Evolutionary conservation across 805 yeast species (phyloP), one percentile per base, ranked within the genome.

Genomic region (Kuraishia molischiana): DNA sequence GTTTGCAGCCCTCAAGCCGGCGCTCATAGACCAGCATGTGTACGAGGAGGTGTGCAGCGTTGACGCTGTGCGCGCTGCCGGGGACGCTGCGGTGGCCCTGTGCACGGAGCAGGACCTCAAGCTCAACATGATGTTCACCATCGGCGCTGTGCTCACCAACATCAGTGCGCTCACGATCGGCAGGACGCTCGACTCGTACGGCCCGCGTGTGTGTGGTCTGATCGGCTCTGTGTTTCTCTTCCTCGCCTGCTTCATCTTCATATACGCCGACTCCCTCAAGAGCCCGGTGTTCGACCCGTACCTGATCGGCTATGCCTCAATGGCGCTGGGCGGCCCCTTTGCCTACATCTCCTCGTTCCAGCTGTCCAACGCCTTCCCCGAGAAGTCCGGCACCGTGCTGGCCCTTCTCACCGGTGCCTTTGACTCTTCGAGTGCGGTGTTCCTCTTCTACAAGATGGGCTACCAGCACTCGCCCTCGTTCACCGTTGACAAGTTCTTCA

Each of bases 1-100:
- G 3, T 89, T 89, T 63, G 96, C 97, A 19, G 97, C 97, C 3
- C 63, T 89, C 38, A 90, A 90, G 53, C 94, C 95, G 4, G 74
- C 89, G 9, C 61, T 90, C 32, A 70, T 86, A 15, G 55, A 66
- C 8, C 89, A 90, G 52, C 87, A 90, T 3, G 80, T 89, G 3
- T 90, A 89, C 50, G 57, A 67, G 19, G 72, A 77, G 2, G 52
- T 64, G 5, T 89, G 97, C 53, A 43, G 46, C n/a, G 53, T 46
- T n/a, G 41, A 46, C 22, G 3, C 20, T 9, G 4, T 24, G 14
- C 38, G 42, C 13, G 33, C 41, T 20, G 40, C 44, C 6, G 44
- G 51, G 4, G 50, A 51, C n/a, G 54, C 51, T 8, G 45, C 50
- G 4, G 52, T 51, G 11, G 69, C 74, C 15, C 59, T 62, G 48